phyloP scores from a whole-genome alignment of 768 basidiomycete genomes.

The Candolleomyces aberdarensis region DNA sequence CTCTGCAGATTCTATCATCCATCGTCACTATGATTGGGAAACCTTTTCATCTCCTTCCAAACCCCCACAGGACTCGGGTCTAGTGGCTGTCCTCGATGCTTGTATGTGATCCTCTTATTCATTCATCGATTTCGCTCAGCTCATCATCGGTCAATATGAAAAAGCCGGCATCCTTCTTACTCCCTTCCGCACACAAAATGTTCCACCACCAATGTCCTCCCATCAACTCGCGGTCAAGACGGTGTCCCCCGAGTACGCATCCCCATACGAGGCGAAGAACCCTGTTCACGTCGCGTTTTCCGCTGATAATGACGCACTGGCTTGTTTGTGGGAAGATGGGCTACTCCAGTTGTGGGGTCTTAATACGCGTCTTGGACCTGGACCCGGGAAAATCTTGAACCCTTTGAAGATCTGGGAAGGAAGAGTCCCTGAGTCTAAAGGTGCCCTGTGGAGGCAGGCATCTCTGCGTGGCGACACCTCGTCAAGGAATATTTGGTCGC shows the following conservation, averaged over 20 bases:
- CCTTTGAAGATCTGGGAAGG: constrained; percentile 42
- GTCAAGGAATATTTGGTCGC: constrained; percentile 11
- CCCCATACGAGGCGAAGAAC: constrained; percentile 21
- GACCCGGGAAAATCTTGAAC: constrained; percentile 56
- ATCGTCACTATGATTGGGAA: constrained; percentile 74
- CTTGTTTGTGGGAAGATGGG: constrained; percentile 69
- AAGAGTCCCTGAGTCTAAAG: constrained; percentile 13
- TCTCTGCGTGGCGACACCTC: constrained; percentile 13
- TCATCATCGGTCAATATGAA: background rate
- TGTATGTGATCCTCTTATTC: constrained; percentile 44
- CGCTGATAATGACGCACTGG: constrained; percentile 51
- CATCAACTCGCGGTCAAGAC: constrained; percentile 32
- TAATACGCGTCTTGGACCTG: constrained; percentile 56
- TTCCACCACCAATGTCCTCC: constrained; percentile 98
- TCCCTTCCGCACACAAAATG: constrained; percentile 89
- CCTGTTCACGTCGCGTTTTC: constrained; percentile 73
- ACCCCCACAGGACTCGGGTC: constrained; percentile 75
- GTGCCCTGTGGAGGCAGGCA: constrained; percentile 32
- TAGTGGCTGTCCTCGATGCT: constrained; percentile 88
- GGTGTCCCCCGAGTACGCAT: background rate
- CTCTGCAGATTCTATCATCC: constrained; percentile 48
- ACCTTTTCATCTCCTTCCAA: constrained; percentile 57
- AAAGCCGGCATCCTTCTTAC: constrained; percentile 78
- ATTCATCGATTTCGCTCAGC: background rate
- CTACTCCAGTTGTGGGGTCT: constrained; percentile 68